These are phyloP conservation scores for Colletotrichum musae DNA, from an alignment of 2,329 filamentous ascomycete species.

Conservation along the genomic window DNA sequence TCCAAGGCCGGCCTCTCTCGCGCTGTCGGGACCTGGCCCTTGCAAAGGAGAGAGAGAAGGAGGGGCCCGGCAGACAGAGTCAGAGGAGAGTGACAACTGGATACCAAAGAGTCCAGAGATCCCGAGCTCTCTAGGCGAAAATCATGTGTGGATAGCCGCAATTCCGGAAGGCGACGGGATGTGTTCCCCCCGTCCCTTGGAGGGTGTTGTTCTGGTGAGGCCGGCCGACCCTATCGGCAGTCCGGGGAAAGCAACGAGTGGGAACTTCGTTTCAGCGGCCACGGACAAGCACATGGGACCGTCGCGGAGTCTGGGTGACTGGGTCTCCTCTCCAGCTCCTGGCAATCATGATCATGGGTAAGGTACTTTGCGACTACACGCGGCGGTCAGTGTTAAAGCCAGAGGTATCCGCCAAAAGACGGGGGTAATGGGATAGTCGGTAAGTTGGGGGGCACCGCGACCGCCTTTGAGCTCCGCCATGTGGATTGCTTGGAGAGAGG, in stretches of 20 bases:
- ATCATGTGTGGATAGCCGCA: conserved; percentile 15
- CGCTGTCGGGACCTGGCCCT: background rate
- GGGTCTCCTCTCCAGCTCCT: background rate
- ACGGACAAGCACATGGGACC: conserved; percentile 12
- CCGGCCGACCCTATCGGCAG: conserved; percentile 29
- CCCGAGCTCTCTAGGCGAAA: background rate
- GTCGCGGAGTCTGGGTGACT: background rate
- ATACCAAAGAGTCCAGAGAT: background rate
- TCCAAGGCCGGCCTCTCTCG: background rate
- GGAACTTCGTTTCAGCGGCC: conserved; percentile 24
- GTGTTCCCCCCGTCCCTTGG: conserved; percentile 12
- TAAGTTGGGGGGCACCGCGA: conserved; percentile 3
- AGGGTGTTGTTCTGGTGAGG: conserved; percentile 1
- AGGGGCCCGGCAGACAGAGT: background rate
- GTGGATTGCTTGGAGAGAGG: conserved; percentile 17
- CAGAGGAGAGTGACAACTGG: background rate
- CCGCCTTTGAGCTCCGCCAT: conserved; percentile 6
- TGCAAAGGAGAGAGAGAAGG: background rate
- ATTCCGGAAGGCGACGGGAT: conserved; percentile 28
- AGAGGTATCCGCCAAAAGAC: background rate
- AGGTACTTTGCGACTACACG: background rate
- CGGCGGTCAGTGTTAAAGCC: background rate
- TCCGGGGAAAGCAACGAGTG: conserved; percentile 29
- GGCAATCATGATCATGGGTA: background rate
- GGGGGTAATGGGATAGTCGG: background rate